phyloP scores from a whole-genome alignment of 495 filamentous ascomycete species.

The Aspergillus funiculosus region DNA sequence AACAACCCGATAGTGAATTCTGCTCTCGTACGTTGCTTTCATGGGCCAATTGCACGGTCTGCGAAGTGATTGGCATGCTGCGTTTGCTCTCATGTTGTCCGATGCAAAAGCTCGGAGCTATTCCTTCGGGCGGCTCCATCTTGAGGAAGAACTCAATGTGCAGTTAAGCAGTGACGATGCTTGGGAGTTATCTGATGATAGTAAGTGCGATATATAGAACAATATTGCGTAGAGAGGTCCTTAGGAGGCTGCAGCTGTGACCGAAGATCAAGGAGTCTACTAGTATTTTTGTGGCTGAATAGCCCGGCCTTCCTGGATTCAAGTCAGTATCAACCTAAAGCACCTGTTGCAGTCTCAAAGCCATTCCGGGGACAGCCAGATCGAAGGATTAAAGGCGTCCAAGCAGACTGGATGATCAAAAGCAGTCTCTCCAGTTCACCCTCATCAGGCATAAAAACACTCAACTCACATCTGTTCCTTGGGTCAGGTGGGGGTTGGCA shows the following conservation, averaged over 20 bases:
- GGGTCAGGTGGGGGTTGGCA: conserved; percentile 18
- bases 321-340: conserved; percentile 11
- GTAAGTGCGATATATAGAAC: not conserved
- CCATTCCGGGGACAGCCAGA: too few species aligned
- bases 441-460: not conserved
- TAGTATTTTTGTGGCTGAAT: conserved; percentile 11
- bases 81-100: conserved; percentile 78
- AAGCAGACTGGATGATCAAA: not conserved
- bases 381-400: too few species aligned
- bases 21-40: conserved; percentile 43
- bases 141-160: conserved; percentile 9
- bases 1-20: not conserved
- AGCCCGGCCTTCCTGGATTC: conserved; percentile 11
- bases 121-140: conserved; percentile 50
- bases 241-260: too few species aligned
- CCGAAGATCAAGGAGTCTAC: too few species aligned
- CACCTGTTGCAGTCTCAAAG: not conserved
- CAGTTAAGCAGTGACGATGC: not conserved
- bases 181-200: not conserved
- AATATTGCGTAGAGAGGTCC: too few species aligned
- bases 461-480: not conserved
- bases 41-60: conserved; percentile 62
- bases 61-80: conserved; percentile 51
- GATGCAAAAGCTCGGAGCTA: conserved; percentile 63
- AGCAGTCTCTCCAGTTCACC: not conserved